Base-by-base conservation (phyloP, 371 early-diverging fungal genomes). In the Dinochytrium kinnereticum region DNA sequence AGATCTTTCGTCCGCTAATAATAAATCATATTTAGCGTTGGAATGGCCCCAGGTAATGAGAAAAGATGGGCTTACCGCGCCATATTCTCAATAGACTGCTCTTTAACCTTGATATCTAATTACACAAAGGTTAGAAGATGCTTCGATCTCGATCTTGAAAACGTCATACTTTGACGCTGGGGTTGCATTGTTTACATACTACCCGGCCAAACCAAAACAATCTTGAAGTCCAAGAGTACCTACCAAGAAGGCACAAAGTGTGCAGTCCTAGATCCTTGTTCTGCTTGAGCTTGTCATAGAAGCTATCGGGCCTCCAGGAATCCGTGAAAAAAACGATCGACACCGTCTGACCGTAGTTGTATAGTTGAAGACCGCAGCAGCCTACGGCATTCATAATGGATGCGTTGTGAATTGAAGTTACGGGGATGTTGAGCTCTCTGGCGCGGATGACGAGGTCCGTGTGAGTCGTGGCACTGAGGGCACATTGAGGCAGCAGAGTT, bases 321-420 rank as follows among this genome's bases (percentile, higher is more conserved):
- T 98, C 97, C 3, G 93, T 93, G 82, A 98, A 99, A 84, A 98
- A 99, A 2, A 96, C 97, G 75, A 99, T 94, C n/a, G 99, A 98
- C 51, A 99, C 93, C 10, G 98, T 97, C 82, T 95, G 95, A 31
- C 99, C 99, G 89, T 97, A 99, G 83, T 93, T 94, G 86, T 99
- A 99, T 51, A 99, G 90, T 81, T 97, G 98, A 70, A 99, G 88
- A 13, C 99, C 99, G 74, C 96, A 96, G 72, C 94, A 95, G 34
- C 99, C 99, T 51, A 97, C 90, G 2, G 98, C 99, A 82, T 98
- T 99, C 94, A 98, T 95, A 80, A 99, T 98, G 31, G 98, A 98
- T 34, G 99, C 96, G 81, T 99, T 99, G 85, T 99, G 99, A 68
- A 99, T 94, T 26, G 93, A 89, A 64, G 91, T 87, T 34, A 96